Conservation (phyloP, 2,329 filamentous ascomycete genomes). For the Epichloe sp. region DNA sequence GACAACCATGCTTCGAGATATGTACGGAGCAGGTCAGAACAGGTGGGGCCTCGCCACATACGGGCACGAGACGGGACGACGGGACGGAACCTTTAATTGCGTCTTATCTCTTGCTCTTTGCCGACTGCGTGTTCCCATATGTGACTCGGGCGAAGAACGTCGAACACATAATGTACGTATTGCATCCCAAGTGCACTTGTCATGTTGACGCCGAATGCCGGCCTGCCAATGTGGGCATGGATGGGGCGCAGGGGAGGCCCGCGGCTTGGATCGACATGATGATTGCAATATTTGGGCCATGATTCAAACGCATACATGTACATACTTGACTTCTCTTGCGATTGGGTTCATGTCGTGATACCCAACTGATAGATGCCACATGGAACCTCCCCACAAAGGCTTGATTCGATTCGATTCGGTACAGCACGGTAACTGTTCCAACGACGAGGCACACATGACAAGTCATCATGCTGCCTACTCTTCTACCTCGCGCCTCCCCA, state of each 20-base stretch:
- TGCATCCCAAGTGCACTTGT: background rate
- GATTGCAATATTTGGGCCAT: background rate
- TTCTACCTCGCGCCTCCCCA: background rate
- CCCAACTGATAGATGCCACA: background rate
- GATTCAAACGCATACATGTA: background rate
- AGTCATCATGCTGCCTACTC: background rate
- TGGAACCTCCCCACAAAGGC: background rate
- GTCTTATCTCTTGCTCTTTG: background rate
- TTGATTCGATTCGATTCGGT: background rate
- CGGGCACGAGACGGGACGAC: no score
- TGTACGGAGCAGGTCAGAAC: no score
- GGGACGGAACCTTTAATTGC: background rate
- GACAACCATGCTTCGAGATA: no score
- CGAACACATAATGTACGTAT: background rate
- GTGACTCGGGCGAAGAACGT: background rate
- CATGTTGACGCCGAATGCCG: background rate
- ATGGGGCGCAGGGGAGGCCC: no score
- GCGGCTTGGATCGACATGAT: background rate
- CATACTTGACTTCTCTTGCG: background rate
- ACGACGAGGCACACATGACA: background rate
- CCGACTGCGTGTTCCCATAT: background rate
- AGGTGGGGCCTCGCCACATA: no score
- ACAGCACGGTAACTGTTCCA: background rate
- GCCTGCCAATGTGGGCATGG: background rate
- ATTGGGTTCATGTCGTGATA: constrained; percentile 5